Conservation (phyloP, 2,329 filamentous ascomycete genomes). For the Aspergillus terreus region DNA sequence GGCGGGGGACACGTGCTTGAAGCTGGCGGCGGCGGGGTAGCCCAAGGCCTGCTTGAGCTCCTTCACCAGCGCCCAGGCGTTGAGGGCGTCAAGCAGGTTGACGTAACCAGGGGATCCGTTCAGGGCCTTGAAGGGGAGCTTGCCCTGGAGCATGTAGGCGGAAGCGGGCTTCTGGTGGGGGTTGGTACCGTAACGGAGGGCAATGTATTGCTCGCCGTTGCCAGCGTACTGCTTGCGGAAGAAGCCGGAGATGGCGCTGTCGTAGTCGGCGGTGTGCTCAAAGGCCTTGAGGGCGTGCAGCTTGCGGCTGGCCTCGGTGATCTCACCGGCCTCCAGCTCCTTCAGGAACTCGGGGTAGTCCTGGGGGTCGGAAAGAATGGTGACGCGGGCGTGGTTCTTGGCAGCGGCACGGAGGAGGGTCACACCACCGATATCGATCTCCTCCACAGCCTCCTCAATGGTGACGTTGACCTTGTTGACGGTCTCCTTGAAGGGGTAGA, state of each 20-base stretch:
- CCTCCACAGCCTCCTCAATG: slow-evolving; percentile 92
- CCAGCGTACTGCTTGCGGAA: slow-evolving; percentile 96
- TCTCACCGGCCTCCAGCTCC: slow-evolving; percentile 81
- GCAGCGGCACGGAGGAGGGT: slow-evolving; percentile 93
- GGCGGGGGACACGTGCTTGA: slow-evolving; percentile 98
- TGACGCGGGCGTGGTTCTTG: slow-evolving; percentile 95
- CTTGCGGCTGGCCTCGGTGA: slow-evolving; percentile 80
- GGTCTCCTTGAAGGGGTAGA: slow-evolving; percentile 99
- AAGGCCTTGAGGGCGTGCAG: slow-evolving; percentile 95
- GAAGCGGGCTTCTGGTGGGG: slow-evolving; percentile 97
- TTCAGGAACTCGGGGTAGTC: slow-evolving; percentile 94
- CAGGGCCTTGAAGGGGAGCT: slow-evolving; percentile 92
- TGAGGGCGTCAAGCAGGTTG: slow-evolving; percentile 93
- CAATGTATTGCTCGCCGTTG: slow-evolving; percentile 75
- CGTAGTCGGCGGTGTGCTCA: slow-evolving; percentile 96
- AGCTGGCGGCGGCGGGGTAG: slow-evolving; percentile 88
- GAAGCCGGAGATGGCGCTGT: slow-evolving; percentile 89
- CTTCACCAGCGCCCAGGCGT: slow-evolving; percentile 95
- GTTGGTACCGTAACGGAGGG: slow-evolving; percentile 92
- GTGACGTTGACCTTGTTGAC: slow-evolving; percentile 96
- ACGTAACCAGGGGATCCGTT: slow-evolving; percentile 90
- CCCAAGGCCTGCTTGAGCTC: slow-evolving; percentile 87
- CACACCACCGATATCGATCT: slow-evolving; percentile 97
- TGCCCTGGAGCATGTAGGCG: slow-evolving; percentile 68
- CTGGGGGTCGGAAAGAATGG: slow-evolving; percentile 87